phyloP scores from a whole-genome alignment of 805 yeast species.

The Zygoascus bituminiphila region DNA sequence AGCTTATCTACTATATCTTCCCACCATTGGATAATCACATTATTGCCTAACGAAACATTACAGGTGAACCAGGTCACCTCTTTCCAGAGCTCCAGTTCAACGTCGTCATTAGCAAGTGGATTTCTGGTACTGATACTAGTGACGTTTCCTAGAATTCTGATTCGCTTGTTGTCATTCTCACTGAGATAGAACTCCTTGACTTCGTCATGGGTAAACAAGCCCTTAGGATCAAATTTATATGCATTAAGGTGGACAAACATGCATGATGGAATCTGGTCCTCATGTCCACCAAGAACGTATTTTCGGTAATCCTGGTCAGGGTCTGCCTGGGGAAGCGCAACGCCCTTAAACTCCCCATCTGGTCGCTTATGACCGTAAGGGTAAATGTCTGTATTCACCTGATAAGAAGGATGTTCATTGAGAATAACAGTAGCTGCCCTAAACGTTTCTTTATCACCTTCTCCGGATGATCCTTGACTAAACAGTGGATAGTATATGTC shows the following conservation, averaged over 20 bases:
- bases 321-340: conserved; percentile 70
- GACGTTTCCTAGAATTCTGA: conserved; percentile 49
- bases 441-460: conserved; percentile 76
- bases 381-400: conserved; percentile 3
- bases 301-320: conserved; percentile 48
- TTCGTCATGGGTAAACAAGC: conserved; percentile 31
- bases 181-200: conserved; percentile 34
- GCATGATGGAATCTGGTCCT: conserved; percentile 1
- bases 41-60: conserved; percentile 8
- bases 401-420: conserved; percentile 28
- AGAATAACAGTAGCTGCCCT: conserved; percentile 63
- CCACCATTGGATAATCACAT: conserved; percentile 14
- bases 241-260: conserved; percentile 58
- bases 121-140: not conserved
- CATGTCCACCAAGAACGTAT: conserved; percentile 7
- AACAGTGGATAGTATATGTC: conserved; percentile 49
- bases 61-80: conserved; percentile 19
- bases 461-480: conserved; percentile 61
- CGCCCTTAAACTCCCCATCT: conserved; percentile 43
- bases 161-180: conserved; percentile 39
- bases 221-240: conserved; percentile 61
- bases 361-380: conserved; percentile 26
- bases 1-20: conserved; percentile 4
- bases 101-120: conserved; percentile 11
- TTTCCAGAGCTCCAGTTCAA: conserved; percentile 18